Evolutionary conservation across 352 stramenopile species (phyloP).

Genomic region (Phytophthora litchii): DNA sequence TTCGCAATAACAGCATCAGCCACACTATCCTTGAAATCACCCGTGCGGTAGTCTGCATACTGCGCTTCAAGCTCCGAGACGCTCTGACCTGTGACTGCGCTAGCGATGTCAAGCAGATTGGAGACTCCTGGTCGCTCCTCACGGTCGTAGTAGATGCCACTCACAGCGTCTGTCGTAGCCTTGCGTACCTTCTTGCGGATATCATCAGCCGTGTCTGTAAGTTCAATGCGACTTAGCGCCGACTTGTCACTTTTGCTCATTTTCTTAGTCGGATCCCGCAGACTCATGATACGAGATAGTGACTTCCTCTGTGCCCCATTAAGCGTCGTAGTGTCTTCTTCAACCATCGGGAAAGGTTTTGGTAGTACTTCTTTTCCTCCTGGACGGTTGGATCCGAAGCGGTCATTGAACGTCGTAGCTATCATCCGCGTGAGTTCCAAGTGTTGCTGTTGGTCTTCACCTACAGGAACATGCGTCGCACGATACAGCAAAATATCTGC

Average conservation of each 20-base stretch:
- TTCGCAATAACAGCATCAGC: constrained; percentile 96
- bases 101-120: constrained; percentile 95
- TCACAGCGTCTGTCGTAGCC: constrained; percentile 89
- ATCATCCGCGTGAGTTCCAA: constrained; percentile 99
- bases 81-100: constrained; percentile 70
- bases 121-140: constrained; percentile 92
- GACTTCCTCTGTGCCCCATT: constrained; percentile 18
- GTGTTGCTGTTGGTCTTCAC: constrained; percentile 98
- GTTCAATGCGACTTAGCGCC: constrained; percentile 94
- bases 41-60: constrained; percentile 71
- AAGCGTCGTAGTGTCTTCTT: constrained; percentile 41
- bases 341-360: constrained; percentile 59
- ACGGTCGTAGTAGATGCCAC: constrained; percentile 90
- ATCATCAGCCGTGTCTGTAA: constrained; percentile 76
- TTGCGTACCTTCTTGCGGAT: constrained; percentile 89
- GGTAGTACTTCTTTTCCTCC: constrained; percentile 47
- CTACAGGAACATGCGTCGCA: constrained; percentile 96
- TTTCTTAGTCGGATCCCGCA: constrained; percentile 96
- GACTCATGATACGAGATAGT: constrained; percentile 96
- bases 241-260: constrained; percentile 98
- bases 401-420: constrained; percentile 95
- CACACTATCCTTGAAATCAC: constrained; percentile 95
- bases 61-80: constrained; percentile 77
- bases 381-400: constrained; percentile 73
- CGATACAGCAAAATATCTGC: constrained; percentile 99